Evolutionary conservation across 2,329 filamentous ascomycete genomes (phyloP).

Genomic region (Botrytis porri): DNA sequence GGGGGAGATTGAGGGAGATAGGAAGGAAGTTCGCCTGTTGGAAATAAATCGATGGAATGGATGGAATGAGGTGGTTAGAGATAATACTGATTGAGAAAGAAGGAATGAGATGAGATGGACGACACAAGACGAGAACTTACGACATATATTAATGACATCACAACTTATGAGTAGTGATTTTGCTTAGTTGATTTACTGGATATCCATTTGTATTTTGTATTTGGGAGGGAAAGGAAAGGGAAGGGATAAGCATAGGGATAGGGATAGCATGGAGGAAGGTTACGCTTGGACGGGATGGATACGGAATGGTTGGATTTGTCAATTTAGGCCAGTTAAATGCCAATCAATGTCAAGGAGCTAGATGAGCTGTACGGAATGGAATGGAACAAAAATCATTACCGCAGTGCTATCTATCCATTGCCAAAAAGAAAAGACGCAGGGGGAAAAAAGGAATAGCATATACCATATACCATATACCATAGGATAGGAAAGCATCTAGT

Average conservation of each 20-base stretch:
- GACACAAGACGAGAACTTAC: not conserved
- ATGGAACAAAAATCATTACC: not conserved
- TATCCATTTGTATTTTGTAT: slow-evolving; percentile 3
- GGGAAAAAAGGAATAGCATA: not conserved
- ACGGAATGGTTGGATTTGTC: not conserved
- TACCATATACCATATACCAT: not conserved
- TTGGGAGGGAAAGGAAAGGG: not conserved
- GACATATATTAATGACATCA: slow-evolving; percentile 9
- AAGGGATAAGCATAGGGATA: not conserved
- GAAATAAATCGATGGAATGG: slow-evolving; percentile 6
- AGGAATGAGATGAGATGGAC: not conserved
- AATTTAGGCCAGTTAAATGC: not conserved
- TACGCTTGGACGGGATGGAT: not conserved
- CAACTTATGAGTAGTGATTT: not conserved
- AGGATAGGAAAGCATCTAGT: not conserved
- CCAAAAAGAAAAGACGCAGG: not conserved
- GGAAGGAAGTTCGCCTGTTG: slow-evolving; percentile 26
- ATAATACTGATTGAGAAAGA: not conserved
- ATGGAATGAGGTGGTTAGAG: not conserved
- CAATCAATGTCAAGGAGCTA: not conserved
- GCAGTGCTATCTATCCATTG: not conserved
- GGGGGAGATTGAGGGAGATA: not conserved
- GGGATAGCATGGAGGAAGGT: not conserved
- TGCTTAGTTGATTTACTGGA: not conserved
- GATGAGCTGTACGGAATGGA: not conserved